A percentile compares a stretch with the other conserved stretches of the same genome.
Conservation (phyloP, 106 monocot genomes). For the Hemerocallis citrina region DNA sequence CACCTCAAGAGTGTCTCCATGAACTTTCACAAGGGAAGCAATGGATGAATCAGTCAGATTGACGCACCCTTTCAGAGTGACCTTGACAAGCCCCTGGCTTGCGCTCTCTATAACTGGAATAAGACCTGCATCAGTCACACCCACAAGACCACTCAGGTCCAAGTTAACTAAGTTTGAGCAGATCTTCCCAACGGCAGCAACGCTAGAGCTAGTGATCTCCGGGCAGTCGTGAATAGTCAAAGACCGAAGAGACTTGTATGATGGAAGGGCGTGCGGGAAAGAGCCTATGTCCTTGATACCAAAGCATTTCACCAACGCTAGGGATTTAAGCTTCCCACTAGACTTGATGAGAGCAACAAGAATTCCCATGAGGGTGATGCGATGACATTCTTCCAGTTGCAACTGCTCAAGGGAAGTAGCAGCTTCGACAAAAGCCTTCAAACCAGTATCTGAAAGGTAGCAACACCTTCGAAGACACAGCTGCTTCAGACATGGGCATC, state of each 20-base stretch:
- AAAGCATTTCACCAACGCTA: constrained; percentile 56
- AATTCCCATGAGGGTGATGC: constrained; percentile 50
- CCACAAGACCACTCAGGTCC: constrained; percentile 51
- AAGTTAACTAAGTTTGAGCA: constrained; percentile 51
- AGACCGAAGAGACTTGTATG: constrained; percentile 37
- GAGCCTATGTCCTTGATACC: constrained; percentile 52
- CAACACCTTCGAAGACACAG: constrained; percentile 30
- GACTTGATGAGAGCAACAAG: constrained; percentile 26
- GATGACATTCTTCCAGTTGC: constrained; percentile 65
- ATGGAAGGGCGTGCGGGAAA: constrained; percentile 12
- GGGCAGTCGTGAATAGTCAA: constrained; percentile 60
- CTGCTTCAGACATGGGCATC: constrained; percentile 58
- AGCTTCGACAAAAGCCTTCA: constrained; percentile 27
- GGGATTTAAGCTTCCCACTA: constrained; percentile 32
- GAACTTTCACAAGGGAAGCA: constrained; percentile 32
- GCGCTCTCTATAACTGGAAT: constrained; percentile 44
- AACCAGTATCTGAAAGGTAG: constrained; percentile 53
- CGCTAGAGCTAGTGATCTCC: constrained; percentile 52
- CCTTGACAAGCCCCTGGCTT: constrained; percentile 36
- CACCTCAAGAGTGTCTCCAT: constrained; percentile 49
- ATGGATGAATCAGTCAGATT: constrained; percentile 55
- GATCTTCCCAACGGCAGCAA: constrained; percentile 46
- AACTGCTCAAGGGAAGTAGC: constrained; percentile 44
- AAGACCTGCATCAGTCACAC: constrained; percentile 48
- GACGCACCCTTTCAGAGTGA: constrained; percentile 48